These are phyloP conservation scores for Penicillium ochrochloron DNA, from an alignment of 495 filamentous ascomycete species.

Conservation along the genomic window DNA sequence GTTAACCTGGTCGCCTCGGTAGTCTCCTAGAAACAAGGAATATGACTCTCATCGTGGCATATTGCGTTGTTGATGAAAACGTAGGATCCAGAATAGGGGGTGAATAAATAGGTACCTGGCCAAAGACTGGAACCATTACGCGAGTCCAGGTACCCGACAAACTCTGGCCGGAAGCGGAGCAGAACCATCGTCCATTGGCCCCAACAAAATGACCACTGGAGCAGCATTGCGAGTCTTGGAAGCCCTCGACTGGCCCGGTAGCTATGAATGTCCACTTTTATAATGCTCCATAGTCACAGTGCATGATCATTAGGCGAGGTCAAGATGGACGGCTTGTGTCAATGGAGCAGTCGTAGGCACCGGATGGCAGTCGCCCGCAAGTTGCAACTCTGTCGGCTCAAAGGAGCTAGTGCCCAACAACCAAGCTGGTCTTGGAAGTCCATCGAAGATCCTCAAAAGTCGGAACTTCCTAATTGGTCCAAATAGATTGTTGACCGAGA, in stretches of 20 bases:
- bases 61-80: not conserved
- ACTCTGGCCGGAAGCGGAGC: conserved; percentile 8
- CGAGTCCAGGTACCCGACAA: conserved; percentile 10
- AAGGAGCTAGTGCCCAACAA: conserved; percentile 52
- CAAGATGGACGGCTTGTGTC: not conserved
- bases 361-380: conserved; percentile 21
- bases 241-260: not conserved
- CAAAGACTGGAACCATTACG: conserved; percentile 1
- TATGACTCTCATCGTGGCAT: too few relatives aligned
- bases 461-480: not conserved
- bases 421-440: conserved; percentile 22
- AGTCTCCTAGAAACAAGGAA: too few relatives aligned
- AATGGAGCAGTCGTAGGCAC: conserved; percentile 8
- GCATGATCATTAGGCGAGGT: not conserved
- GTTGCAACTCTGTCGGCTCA: conserved; percentile 8
- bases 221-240: not conserved
- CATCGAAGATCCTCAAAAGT: conserved; percentile 1
- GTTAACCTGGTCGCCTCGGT: not conserved
- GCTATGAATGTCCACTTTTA: conserved; percentile 1
- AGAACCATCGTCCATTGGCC: conserved; percentile 3
- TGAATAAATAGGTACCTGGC: not conserved
- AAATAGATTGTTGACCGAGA: not conserved
- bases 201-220: conserved; percentile 1
- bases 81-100: not conserved
- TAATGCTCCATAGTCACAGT: not conserved